Conservation (phyloP, 495 filamentous ascomycete genomes). For the Neurospora sp. region DNA sequence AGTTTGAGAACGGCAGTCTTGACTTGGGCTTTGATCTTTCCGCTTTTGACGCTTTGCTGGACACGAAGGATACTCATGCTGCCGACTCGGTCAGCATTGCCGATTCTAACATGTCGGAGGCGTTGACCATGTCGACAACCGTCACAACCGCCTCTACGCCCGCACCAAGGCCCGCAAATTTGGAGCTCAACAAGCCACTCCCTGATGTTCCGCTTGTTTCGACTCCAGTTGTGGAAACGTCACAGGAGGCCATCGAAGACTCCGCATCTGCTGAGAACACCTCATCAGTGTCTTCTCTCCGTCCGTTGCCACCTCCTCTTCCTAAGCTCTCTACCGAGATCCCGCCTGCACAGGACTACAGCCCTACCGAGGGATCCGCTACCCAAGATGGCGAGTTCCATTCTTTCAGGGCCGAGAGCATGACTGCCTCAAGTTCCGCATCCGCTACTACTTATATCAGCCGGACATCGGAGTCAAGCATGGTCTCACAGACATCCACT, state of each 20-base stretch:
- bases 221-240: conserved; percentile 13
- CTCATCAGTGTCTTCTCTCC: conserved; percentile 31
- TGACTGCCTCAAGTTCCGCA: conserved; percentile 42
- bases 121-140: conserved; percentile 18
- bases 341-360: conserved; percentile 33
- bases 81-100: conserved; percentile 27
- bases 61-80: conserved; percentile 8
- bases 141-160: conserved; percentile 16
- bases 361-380: conserved; percentile 32
- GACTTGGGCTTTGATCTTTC: conserved; percentile 39
- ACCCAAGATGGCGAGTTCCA: conserved; percentile 35
- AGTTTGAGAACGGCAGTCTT: conserved; percentile 36
- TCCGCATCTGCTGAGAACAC: background rate
- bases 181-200: conserved; percentile 33
- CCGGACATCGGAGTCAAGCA: conserved; percentile 73
- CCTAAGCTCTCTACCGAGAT: conserved; percentile 41
- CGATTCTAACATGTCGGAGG: conserved; percentile 24
- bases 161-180: conserved; percentile 19
- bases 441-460: conserved; percentile 66
- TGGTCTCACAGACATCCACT: conserved; percentile 73
- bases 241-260: conserved; percentile 2
- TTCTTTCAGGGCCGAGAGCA: conserved; percentile 38
- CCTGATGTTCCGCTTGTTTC: conserved; percentile 29
- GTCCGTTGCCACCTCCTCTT: conserved; percentile 30
- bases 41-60: conserved; percentile 23